Evolutionary conservation across 352 stramenopile species (phyloP).

Genomic region (Blastocystis sp.): DNA sequence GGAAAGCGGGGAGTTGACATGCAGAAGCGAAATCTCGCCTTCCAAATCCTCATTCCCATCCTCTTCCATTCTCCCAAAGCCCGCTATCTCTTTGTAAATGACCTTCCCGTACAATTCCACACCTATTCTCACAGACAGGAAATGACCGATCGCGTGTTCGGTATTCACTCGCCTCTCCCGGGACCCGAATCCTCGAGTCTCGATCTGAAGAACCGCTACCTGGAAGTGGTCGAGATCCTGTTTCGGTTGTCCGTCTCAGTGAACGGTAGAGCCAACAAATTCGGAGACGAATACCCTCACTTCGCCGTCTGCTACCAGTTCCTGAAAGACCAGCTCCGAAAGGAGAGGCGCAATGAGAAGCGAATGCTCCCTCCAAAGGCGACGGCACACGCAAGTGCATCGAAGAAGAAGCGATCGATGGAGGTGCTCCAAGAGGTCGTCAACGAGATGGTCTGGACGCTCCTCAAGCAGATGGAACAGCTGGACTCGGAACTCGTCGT

Average conservation of each 20-base stretch:
- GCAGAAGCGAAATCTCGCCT: conserved; percentile 35
- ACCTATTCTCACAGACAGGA: background rate
- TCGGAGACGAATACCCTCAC: background rate
- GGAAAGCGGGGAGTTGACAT: background rate
- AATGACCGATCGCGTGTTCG: conserved; percentile 1
- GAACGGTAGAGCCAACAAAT: background rate
- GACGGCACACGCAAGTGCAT: too few species aligned
- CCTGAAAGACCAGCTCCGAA: background rate
- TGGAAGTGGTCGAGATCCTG: conserved; percentile 10
- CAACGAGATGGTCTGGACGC: background rate
- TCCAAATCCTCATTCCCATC: conserved; percentile 8
- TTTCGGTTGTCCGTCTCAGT: background rate
- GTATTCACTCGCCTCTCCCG: background rate
- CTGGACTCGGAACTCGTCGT: conserved; percentile 15
- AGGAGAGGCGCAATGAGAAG: background rate
- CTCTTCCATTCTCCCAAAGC: conserved; percentile 20
- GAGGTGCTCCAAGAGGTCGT: background rate
- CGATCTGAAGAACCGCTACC: background rate
- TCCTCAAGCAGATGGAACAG: conserved; percentile 19
- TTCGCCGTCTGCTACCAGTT: conserved; percentile 1
- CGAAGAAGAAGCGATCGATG: conserved; percentile 12
- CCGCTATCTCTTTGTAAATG: conserved; percentile 2
- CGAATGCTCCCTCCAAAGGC: background rate
- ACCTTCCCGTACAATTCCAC: background rate
- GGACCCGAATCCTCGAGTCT: background rate